Base-by-base conservation (phyloP, 176 grass and related monocot species). In the Paspalum vaginatum region DNA sequence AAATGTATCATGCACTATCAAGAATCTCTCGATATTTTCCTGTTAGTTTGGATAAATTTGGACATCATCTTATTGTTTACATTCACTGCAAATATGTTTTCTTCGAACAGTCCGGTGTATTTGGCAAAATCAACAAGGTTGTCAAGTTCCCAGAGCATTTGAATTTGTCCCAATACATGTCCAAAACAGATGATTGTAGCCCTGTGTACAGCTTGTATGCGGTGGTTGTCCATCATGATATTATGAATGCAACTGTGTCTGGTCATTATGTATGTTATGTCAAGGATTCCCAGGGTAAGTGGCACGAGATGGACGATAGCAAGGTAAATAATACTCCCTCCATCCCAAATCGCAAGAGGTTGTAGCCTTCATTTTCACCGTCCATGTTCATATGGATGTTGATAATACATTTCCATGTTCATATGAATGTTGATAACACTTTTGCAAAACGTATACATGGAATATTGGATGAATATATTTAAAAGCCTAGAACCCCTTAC, bases 191-290 rank as follows among this genome's bases (percentile, higher is more conserved):
- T 53, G 95, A 98, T 83, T 87, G 64, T 65, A 83, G 81, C 11
- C 90, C 95, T 38, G 86, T 98, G 64, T 98, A 98, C 62, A 71
- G 68, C 44, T 81, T 98, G 16, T 98, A 98, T 84, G 95, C 95
- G 39, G 95, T 94, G 10, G 90, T 98, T 75, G 95, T 98, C 39
- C 95, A 98, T 68, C 65, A 40, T 64, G 90, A 93, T 87, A 78
- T 91, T 39, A 87, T 67, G 52, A 89, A 94, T 87, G 74, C 87
- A 20, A 52, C 92, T 41, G 85, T 75, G 80, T 98, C 90, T 82
- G 95, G 95, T 45, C 95, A 98, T 51, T 98, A 98, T 76, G 75
- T 98, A 17, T 94, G 92, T 65, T 98, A 93, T 76, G 90, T 95
- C 52, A 98, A 94, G 75, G 95, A 93, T 82, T 61, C 83, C 3